Percentiles rank a stretch among this genome's conserved stretches.
These are phyloP conservation scores for Singerocomus rubriflavus DNA, from an alignment of 1,284 basidiomycete genomes.

Conservation along the genomic window DNA sequence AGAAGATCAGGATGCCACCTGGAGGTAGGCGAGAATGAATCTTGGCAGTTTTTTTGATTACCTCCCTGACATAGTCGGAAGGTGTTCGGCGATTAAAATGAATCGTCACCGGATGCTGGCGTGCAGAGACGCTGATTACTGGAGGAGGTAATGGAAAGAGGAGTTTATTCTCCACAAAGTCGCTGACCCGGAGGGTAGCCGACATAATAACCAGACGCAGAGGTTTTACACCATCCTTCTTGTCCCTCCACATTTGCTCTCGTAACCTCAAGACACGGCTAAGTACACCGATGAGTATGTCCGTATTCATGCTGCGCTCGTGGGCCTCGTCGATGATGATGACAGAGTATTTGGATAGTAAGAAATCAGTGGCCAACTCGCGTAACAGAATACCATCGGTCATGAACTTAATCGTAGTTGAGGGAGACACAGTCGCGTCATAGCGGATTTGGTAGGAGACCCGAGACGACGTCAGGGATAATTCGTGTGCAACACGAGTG, in stretches of 20 bases:
- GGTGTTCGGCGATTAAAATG: conserved; percentile 90
- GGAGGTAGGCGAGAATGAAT: conserved; percentile 91
- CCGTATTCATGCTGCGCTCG: conserved; percentile 97
- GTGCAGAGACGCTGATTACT: conserved; percentile 83
- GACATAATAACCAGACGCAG: conserved; percentile 98
- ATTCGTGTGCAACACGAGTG: conserved; percentile 84
- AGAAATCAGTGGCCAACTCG: conserved; percentile 89
- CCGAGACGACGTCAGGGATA: conserved; percentile 73
- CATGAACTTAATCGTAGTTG: conserved; percentile 98
- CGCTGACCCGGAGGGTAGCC: conserved; percentile 90
- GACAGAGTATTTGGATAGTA: conserved; percentile 88
- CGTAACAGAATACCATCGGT: conserved; percentile 96
- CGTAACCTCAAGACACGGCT: conserved; percentile 89
- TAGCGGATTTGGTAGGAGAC: conserved; percentile 98
- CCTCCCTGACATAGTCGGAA: conserved; percentile 88
- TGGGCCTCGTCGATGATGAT: conserved; percentile 98
- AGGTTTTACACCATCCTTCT: conserved; percentile 57
- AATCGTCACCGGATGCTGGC: conserved; percentile 93
- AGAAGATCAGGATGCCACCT: conserved; percentile 94
- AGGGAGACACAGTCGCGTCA: conserved; percentile 86
- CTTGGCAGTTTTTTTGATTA: conserved; percentile 87
- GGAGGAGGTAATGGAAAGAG: conserved; percentile 87
- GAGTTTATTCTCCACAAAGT: conserved; percentile 86
- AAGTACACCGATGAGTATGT: conserved; percentile 94
- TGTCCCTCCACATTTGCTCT: conserved; percentile 84